Evolutionary conservation across 345 rosid genomes (phyloP), one percentile per base, ranked within the genome.

Genomic region (Bruguiera sexangula): DNA sequence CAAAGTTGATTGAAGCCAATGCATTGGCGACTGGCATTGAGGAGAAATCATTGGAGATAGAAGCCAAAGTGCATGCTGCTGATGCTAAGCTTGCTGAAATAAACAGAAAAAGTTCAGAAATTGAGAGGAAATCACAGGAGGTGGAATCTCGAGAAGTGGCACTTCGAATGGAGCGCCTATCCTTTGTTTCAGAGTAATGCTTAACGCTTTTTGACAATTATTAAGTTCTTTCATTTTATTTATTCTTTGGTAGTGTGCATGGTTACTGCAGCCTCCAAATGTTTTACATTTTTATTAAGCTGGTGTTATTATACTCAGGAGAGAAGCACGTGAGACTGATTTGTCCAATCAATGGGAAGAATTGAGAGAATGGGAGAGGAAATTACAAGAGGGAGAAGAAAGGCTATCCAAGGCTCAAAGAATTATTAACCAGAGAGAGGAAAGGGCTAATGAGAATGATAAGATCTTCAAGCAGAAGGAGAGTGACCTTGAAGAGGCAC

Each of bases 61-160:
- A 90, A 80, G 86, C 82, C 13, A 95, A 92, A 82, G 63, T 88
- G 63, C 88, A 81, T 54, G 87, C 96, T 73, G 92, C 83, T 29
- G 97, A 92, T 84, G 97, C 99, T 31, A 90, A 80, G 73, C 85
- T 95, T 80, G 99, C 99, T 66, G 99, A 90, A 84, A 86, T 88
- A 66, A 95, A 84, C 76, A 83, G 99, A 79, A 95, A 86, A 78
- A 87, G 82, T 69, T 87, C 97, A 9, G 96, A 92, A 70, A 75
- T 83, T 32, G 96, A 86, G 66, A 85, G 98, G 87, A 95, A 87
- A 73, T 78, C 76, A 8, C 84, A 77, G 26, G 99, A 95, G 71
- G 65, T 92, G 76, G 98, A 92, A 72, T 80, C 88, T 73, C 81
- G 85, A 51, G 96, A 88, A 78, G 78, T 81, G 75, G 74, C 80